Evolutionary conservation across 768 basidiomycete species (phyloP).

Genomic region (Naganishia friedmannii): DNA sequence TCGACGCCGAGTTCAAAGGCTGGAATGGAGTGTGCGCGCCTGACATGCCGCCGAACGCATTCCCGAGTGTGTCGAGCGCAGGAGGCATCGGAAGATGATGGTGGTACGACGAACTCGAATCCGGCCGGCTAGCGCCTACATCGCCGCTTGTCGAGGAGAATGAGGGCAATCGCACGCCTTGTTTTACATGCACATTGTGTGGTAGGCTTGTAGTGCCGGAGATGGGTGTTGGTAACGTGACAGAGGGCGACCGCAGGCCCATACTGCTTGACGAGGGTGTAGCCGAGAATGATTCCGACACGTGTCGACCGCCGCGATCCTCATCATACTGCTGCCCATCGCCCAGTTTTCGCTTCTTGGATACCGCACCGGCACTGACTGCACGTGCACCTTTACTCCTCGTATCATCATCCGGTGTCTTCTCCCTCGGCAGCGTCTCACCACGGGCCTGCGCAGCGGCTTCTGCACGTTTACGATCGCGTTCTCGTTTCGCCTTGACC

Average conservation of each 20-base stretch:
- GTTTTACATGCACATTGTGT: neutral
- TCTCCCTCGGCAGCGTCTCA: slow-evolving; percentile 8
- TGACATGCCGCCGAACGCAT: neutral
- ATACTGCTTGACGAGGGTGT: slow-evolving; percentile 23
- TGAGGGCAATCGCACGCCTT: neutral
- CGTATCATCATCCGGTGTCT: slow-evolving; percentile 24
- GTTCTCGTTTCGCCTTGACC: slow-evolving; percentile 48
- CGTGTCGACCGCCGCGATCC: slow-evolving; percentile 13
- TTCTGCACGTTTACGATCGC: slow-evolving; percentile 26
- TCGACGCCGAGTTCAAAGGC: neutral
- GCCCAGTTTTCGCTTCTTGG: slow-evolving; percentile 13
- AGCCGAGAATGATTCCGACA: slow-evolving; percentile 15
- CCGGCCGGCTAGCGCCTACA: neutral
- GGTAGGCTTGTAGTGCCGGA: neutral
- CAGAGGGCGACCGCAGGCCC: slow-evolving; percentile 7
- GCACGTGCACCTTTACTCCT: slow-evolving; percentile 21
- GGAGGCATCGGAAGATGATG: neutral
- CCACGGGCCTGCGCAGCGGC: slow-evolving; percentile 18
- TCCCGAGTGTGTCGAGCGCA: neutral
- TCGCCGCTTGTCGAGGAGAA: slow-evolving; percentile 4
- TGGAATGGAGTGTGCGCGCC: slow-evolving; percentile 3
- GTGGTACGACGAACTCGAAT: neutral
- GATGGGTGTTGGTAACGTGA: slow-evolving; percentile 5
- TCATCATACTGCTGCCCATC: neutral
- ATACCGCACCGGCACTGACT: neutral